These are phyloP conservation scores for Amanita molliuscula DNA, from an alignment of 768 basidiomycete species.

Conservation along the genomic window DNA sequence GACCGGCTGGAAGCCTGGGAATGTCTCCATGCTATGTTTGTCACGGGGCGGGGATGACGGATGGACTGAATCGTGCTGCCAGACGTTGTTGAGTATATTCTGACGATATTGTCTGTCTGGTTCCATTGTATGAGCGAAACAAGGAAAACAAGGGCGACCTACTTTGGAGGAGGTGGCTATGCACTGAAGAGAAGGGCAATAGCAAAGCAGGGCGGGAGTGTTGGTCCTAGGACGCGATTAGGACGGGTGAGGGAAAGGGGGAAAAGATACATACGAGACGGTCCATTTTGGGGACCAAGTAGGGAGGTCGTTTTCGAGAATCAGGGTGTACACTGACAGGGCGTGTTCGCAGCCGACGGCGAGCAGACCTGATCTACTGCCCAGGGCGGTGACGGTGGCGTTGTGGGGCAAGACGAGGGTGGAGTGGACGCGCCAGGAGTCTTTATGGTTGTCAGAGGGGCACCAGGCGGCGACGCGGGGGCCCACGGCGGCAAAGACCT, in stretches of 20 bases:
- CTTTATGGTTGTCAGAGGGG: slow-evolving; percentile 52
- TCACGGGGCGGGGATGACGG: slow-evolving; percentile 63
- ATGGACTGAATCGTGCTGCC: slow-evolving; percentile 59
- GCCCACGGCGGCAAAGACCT: slow-evolving; percentile 70
- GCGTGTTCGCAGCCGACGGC: slow-evolving; percentile 52
- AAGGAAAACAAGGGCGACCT: slow-evolving; percentile 1
- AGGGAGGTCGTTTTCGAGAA: slow-evolving; percentile 72
- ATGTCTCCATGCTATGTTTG: slow-evolving; percentile 63
- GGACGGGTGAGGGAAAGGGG: slow-evolving; percentile 4
- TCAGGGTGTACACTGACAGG: slow-evolving; percentile 67
- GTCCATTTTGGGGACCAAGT: slow-evolving; percentile 81
- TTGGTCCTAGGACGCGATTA: slow-evolving; percentile 28
- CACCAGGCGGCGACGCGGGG: slow-evolving; percentile 69
- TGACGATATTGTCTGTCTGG: slow-evolving; percentile 48
- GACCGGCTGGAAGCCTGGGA: slow-evolving; percentile 59
- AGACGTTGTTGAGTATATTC: slow-evolving; percentile 64
- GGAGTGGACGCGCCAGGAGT: slow-evolving; percentile 75
- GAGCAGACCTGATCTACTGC: slow-evolving; percentile 70
- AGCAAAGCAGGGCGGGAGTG: slow-evolving; percentile 42
- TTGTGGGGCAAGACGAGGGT: slow-evolving; percentile 56
- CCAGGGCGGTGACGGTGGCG: slow-evolving; percentile 48
- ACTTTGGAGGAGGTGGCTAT: slow-evolving; percentile 59
- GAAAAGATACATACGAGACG: slow-evolving; percentile 32
- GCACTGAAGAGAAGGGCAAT: slow-evolving; percentile 70
- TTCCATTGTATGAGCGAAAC: slow-evolving; percentile 3